Evolutionary conservation across 306 rosid genomes (phyloP).

Genomic region (Betula pendula): DNA sequence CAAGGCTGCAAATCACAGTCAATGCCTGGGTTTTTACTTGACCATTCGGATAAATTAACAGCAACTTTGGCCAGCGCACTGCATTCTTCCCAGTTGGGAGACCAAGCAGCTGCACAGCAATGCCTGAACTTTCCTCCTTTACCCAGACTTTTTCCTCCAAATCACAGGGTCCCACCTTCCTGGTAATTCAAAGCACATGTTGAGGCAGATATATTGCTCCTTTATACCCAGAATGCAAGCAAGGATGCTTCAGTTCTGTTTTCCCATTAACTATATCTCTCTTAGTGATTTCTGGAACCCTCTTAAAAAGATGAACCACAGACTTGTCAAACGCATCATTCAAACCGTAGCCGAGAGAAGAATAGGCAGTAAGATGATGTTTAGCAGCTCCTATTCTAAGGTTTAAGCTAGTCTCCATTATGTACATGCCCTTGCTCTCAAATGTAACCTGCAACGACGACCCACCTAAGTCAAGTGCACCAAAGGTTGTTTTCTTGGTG

Average conservation of each 20-base stretch:
- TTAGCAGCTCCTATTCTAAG: conserved; percentile 78
- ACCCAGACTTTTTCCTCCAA: conserved; percentile 33
- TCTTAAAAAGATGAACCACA: conserved; percentile 61
- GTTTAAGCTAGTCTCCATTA: conserved; percentile 58
- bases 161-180: conserved; percentile 44
- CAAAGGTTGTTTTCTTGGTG: conserved; percentile 72
- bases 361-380: conserved; percentile 89
- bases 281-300: conserved; percentile 34
- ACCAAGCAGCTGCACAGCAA: conserved; percentile 58
- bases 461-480: conserved; percentile 95
- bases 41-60: conserved; percentile 89
- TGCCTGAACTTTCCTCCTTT: conserved; percentile 46
- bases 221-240: conserved; percentile 84
- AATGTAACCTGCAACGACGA: conserved; percentile 95
- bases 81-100: conserved; percentile 85
- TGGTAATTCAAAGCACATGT: conserved; percentile 42
- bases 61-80: conserved; percentile 66
- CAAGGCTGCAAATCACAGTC: conserved; percentile 85
- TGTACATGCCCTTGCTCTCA: conserved; percentile 67
- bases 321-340: conserved; percentile 92
- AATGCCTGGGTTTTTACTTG: conserved; percentile 50
- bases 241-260: conserved; percentile 77
- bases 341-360: conserved; percentile 79
- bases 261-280: conserved; percentile 42
- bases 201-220: conserved; percentile 61